A percentile compares a stretch with the other conserved stretches of the same genome.
Conservation (phyloP, 1,139 yeast genomes). For the Ashbya aceris region DNA sequence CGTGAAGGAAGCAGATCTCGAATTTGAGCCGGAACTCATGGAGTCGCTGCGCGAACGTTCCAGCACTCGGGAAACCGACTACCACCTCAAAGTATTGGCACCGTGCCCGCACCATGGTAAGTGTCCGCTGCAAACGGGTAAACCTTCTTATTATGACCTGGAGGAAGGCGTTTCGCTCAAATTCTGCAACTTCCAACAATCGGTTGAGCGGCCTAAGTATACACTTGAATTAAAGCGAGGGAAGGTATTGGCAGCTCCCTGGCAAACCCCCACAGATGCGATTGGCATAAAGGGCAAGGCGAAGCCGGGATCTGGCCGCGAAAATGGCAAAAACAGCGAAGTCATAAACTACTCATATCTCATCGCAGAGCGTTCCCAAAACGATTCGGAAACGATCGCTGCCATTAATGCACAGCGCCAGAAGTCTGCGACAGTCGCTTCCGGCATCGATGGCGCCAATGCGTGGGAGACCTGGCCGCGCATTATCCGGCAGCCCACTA, state of each 20-base stretch:
- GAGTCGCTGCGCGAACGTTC: slow-evolving; percentile 26
- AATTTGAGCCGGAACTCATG: slow-evolving; percentile 39
- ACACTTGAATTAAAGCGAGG: slow-evolving; percentile 80
- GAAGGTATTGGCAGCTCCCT: slow-evolving; percentile 55
- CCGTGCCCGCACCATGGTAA: slow-evolving; percentile 86
- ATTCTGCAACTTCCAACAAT: slow-evolving; percentile 72
- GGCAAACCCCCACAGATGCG: slow-evolving; percentile 56
- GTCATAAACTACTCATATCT: slow-evolving; percentile 68
- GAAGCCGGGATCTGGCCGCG: slow-evolving; percentile 60
- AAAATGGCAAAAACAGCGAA: slow-evolving; percentile 64
- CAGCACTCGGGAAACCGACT: slow-evolving; percentile 34
- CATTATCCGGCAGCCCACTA: slow-evolving; percentile 60
- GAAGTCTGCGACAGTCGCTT: slow-evolving; percentile 12
- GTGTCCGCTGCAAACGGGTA: slow-evolving; percentile 79
- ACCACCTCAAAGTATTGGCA: slow-evolving; percentile 59
- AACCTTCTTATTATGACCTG: slow-evolving; percentile 55
- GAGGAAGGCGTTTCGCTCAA: slow-evolving; percentile 53
- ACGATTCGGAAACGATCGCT: slow-evolving; percentile 24
- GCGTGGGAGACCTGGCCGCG: slow-evolving; percentile 57
- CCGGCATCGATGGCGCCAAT: slow-evolving; percentile 24
- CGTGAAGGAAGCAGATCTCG: slow-evolving; percentile 37
- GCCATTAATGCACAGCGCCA: slow-evolving; percentile 25
- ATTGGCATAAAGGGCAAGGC: slow-evolving; percentile 39
- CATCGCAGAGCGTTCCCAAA: slow-evolving; percentile 51
- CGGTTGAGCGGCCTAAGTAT: slow-evolving; percentile 68